A percentile compares a stretch with the other conserved stretches of the same genome.
Evolutionary conservation across 192 early-diverging fungal species (phyloP).

Genomic region (Dissophora globulifera): DNA sequence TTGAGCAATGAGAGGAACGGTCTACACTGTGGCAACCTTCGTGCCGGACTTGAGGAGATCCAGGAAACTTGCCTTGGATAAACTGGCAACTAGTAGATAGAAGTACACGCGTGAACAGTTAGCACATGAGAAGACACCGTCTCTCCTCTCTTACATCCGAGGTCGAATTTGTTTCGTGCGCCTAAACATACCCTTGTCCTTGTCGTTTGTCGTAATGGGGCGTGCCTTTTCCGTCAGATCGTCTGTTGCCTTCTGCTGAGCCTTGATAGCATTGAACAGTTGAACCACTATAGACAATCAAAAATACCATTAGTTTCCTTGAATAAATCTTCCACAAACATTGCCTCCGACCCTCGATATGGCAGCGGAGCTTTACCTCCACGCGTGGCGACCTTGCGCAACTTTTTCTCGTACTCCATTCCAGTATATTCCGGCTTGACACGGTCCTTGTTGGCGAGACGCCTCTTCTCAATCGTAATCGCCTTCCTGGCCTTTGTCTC

Average conservation of each 20-base stretch:
- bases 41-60: slow-evolving; percentile 74
- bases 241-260: slow-evolving; percentile 84
- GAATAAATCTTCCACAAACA: too few relatives aligned
- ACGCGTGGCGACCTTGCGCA: slow-evolving; percentile 90
- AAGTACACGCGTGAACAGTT: background rate
- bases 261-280: slow-evolving; percentile 94
- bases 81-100: slow-evolving; percentile 57
- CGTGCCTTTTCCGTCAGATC: slow-evolving; percentile 66
- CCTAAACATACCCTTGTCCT: slow-evolving; percentile 62
- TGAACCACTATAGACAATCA: slow-evolving; percentile 94
- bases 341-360: background rate
- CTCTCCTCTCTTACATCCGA: background rate
- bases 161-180: too few relatives aligned
- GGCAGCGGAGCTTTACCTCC: slow-evolving; percentile 69
- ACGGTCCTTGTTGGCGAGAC: slow-evolving; percentile 71
- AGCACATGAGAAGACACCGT: background rate
- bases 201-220: slow-evolving; percentile 57
- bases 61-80: slow-evolving; percentile 79
- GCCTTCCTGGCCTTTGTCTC: slow-evolving; percentile 86
- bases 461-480: slow-evolving; percentile 77
- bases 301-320: too few relatives aligned
- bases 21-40: slow-evolving; percentile 43
- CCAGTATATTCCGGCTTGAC: slow-evolving; percentile 79
- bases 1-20: background rate
- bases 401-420: slow-evolving; percentile 88